Base-by-base conservation (phyloP, 805 yeast genomes). In the Torulaspora franciscae region DNA sequence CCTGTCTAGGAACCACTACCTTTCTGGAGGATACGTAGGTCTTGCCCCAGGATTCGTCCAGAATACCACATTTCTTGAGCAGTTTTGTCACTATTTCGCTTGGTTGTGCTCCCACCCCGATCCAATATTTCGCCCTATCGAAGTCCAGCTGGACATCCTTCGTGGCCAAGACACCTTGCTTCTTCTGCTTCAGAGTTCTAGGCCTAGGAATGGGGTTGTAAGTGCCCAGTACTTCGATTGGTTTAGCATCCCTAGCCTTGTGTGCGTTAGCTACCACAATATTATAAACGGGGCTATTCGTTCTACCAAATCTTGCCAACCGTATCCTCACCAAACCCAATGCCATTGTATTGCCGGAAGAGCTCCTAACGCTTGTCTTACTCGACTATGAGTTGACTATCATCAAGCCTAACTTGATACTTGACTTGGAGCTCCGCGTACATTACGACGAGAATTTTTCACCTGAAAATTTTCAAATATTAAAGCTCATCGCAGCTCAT, bases 81-180 rank as follows among this genome's bases (percentile, higher is more conserved):
- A 93, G 69, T 52, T 79, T 79, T 2, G 80, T 75, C 9, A 91
- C 95, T 3, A 93, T 72, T 35, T 84, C 89, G 19, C 91, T 80
- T 6, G 96, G 95, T 62, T 86, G 95, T 1, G 98, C 98, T 9
- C 99, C 99, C 14, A 88, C 95, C 57, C 96, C 95, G 28, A 93
- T 70, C 99, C 99, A 93, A 67, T 93, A 93, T 65, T 88, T 88
- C 4, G 96, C 80, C 57, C 96, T 79, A 52, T 80, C 80, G 61
- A 93, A 89, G 62, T 93, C 98, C 29, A 93, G 70, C 54, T 81
- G 76, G 32, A 91, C 77, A 54, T 89, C 89, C 64, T 93, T 91
- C 39, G 76, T 73, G 9, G 90, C 85, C 49, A 74, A 68, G 32
- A 70, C 69, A 8, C 84, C 85, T 15, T 62, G 63, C 32, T 74